Evolutionary conservation across 2,329 filamentous ascomycete species (phyloP), one percentile per base, ranked within the genome.

Genomic region (Endocalyx cinctus): DNA sequence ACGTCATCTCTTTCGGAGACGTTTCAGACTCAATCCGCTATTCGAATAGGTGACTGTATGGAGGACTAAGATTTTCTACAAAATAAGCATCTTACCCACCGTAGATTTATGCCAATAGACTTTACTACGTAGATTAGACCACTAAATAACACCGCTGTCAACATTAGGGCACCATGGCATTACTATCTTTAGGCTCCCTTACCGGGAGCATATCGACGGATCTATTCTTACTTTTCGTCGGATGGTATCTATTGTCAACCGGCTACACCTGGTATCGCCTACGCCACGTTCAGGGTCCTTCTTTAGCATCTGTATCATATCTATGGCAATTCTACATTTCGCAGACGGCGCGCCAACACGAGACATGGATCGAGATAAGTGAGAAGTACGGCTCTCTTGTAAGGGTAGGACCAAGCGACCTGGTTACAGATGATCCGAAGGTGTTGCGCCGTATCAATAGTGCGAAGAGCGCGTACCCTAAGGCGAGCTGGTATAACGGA

Each of bases 401-500:
- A 2, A 59, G 66, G 5, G 57, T 69, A 18, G 65, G 64, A 0
- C 65, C 66, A 6, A 64, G 66, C 27, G 54, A 65, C 20, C 45
- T 69, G 2, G 42, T 63, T 4, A 65, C 59, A 1, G 48, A 52
- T 16, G 66, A 69, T 33, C 60, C 63, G 0, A 58, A 55, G 2
- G 43, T 64, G 16, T 34, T 69, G 10, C 57, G 58, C 15, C 54
- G 45, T 15, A 62, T 67, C 48, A 57, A 53, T 6, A 51, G 48
- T 1, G 62, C 59, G 3, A 55, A 63, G 10, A 60, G 58, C 17
- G 35, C 39, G 5, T 68, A 67, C 37, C 50, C 41, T 3, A 58
- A 62, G 2, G 57, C 57, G 0, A 43, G 42, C 1, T 74, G 69
- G 60, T 75, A 74, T 45, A 56, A 63, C 36, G 66, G 62, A 5